Evolutionary conservation across 2,329 filamentous ascomycete genomes (phyloP), one percentile per base, ranked within the genome.

Genomic region (Hypoxylon rubiginosum): DNA sequence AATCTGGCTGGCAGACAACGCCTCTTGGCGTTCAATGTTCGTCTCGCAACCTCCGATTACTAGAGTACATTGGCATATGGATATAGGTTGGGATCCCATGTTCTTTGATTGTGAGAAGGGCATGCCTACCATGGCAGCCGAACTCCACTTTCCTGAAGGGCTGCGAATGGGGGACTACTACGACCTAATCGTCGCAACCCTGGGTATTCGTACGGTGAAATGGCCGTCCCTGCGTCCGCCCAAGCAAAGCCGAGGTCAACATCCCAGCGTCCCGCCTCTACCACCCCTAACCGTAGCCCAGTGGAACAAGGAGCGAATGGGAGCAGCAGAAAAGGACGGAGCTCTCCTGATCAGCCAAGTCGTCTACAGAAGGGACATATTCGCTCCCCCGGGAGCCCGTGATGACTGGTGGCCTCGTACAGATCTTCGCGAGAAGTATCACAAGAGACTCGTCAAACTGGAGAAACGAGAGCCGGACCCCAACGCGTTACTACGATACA

Each of bases 1-100:
- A n/a, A n/a, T n/a, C n/a, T n/a, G n/a, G n/a, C n/a, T n/a, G n/a
- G n/a, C n/a, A n/a, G n/a, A n/a, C 6, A 46, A 36, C 7, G 52
- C 59, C 1, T 62, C 59, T 11, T 62, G 59, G 59, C 21, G 48
- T 21, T 36, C 9, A 19, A 62, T 62, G 59, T 46, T 57, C 15
- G 10, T 57, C 4, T 17, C 46, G 3, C 26, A 36, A 17, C 52
- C 59, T 2, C 45, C 53, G 1, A 52, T 62, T n/a, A 57, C 17
- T 19, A 46, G 28, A n/a, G 7, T 62, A 4, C n/a, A 8, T 1
- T 62, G 59, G 59, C 5, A 28, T 62, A 5, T 7, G 5, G 2
- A 51, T 24, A 13, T 3, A 28, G 19, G 0, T 1, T 5, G 17
- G 10, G 11, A 5, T 10, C n/a, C 2, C 13, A 15, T 10, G 1